phyloP scores from a whole-genome alignment of 371 early-diverging fungal genomes.

The Choanephora cucurbitarum region DNA sequence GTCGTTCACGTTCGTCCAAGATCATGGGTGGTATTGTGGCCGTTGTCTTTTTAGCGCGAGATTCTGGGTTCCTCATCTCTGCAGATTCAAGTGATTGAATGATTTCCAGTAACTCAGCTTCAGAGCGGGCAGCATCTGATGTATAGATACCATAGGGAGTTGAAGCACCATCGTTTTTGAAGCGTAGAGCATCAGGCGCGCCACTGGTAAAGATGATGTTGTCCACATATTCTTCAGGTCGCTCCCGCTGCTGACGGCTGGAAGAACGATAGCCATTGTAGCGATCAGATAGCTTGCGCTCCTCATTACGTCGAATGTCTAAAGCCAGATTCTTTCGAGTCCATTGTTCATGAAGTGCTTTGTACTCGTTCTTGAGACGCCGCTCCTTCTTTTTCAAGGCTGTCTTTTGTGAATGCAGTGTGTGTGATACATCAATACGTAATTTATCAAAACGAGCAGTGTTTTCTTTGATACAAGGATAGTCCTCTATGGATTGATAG shows the following conservation, averaged over 20 bases:
- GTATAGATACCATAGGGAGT: conserved; percentile 51
- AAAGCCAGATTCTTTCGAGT: conserved; percentile 43
- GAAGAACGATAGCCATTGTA: conserved; percentile 29
- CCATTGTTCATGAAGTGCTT: conserved; percentile 39
- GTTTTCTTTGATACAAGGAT: conserved; percentile 65
- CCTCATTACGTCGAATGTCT: conserved; percentile 42
- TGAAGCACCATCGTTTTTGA: conserved; percentile 35
- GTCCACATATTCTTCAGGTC: conserved; percentile 49
- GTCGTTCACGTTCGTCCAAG: conserved; percentile 61
- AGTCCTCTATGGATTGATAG: conserved; percentile 53
- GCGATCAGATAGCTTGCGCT: conserved; percentile 38
- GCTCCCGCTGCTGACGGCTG: conserved; percentile 45
- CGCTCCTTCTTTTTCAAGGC: conserved; percentile 34
- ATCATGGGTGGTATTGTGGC: conserved; percentile 81
- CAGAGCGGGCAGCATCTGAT: conserved; percentile 82
- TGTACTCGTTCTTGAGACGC: conserved; percentile 42
- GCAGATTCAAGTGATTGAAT: conserved; percentile 76
- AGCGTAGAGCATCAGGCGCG: conserved; percentile 47
- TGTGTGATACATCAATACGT: conserved; percentile 25
- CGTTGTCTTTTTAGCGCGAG: conserved; percentile 75
- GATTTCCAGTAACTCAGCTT: conserved; percentile 78
- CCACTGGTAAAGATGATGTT: conserved; percentile 41
- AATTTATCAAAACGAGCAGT: conserved; percentile 29
- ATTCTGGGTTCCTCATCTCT: conserved; percentile 78
- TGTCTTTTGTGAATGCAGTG: conserved; percentile 22